These are phyloP conservation scores for Clonostachys solani DNA, from an alignment of 2,329 filamentous ascomycete species.

Conservation along the genomic window DNA sequence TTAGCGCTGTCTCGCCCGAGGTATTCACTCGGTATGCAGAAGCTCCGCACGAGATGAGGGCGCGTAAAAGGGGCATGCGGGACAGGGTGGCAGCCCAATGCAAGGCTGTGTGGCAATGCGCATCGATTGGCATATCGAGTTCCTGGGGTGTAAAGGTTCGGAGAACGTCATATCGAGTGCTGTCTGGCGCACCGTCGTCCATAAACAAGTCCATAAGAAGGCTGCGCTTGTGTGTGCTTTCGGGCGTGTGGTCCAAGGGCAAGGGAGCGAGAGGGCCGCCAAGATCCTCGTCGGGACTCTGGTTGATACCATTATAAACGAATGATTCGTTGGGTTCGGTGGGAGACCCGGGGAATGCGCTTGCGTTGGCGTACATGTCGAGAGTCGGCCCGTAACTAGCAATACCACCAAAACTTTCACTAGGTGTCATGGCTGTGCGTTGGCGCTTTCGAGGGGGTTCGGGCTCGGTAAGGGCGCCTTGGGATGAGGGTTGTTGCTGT, in stretches of 20 bases:
- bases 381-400: constrained; percentile 41
- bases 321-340: constrained; percentile 82
- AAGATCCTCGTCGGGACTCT: constrained; percentile 42
- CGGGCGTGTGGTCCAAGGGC: constrained; percentile 53
- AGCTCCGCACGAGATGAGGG: constrained; percentile 79
- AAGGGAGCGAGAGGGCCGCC: constrained; percentile 62
- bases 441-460: constrained; percentile 80
- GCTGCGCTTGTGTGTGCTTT: constrained; percentile 76
- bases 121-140: constrained; percentile 88
- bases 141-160: constrained; percentile 72
- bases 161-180: constrained; percentile 71
- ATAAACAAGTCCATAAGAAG: constrained; percentile 80
- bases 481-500: constrained; percentile 29
- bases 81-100: constrained; percentile 96
- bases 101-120: constrained; percentile 82
- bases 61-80: constrained; percentile 74
- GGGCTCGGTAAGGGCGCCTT: constrained; percentile 44
- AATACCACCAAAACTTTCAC: constrained; percentile 45
- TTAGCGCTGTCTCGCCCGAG: constrained; percentile 86
- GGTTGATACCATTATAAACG: constrained; percentile 52
- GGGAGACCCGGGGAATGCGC: constrained; percentile 63
- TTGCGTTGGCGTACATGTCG: constrained; percentile 30
- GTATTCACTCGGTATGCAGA: constrained; percentile 86
- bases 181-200: constrained; percentile 67
- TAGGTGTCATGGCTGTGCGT: constrained; percentile 49